Evolutionary conservation across 2,329 filamentous ascomycete species (phyloP).

Genomic region (Fusarium albosuccineum): DNA sequence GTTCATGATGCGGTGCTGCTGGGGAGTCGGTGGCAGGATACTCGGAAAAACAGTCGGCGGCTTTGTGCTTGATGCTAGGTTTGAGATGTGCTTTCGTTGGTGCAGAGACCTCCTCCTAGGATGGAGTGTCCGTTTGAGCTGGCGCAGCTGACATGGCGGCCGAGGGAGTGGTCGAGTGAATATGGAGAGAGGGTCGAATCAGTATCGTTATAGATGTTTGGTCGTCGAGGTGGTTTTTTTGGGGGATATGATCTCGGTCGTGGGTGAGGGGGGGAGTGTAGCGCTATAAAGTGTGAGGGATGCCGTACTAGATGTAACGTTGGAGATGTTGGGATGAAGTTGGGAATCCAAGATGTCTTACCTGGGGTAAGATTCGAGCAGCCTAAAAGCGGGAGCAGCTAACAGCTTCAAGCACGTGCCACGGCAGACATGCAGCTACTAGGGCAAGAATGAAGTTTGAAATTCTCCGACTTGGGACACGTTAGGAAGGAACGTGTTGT

Average conservation of each 20-base stretch:
- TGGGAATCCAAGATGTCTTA: neutral
- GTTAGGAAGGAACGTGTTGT: conserved; percentile 14
- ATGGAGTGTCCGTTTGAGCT: neutral
- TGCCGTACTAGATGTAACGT: neutral
- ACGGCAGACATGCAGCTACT: conserved; percentile 5
- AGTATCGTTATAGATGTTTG: neutral
- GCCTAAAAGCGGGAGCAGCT: conserved; percentile 12
- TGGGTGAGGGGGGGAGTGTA: neutral
- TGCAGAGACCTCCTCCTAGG: conserved; percentile 3
- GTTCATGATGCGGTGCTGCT: neutral
- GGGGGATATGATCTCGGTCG: neutral
- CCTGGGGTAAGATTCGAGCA: conserved; percentile 1
- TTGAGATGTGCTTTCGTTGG: neutral
- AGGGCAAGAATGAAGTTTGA: conserved; percentile 34
- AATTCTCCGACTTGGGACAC: conserved; percentile 10
- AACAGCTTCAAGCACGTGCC: conserved; percentile 33
- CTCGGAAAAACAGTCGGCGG: neutral
- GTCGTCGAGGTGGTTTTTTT: neutral
- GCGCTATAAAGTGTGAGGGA: neutral
- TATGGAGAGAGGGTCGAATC: neutral
- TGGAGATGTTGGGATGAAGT: neutral
- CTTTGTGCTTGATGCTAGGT: neutral
- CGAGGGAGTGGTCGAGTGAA: neutral
- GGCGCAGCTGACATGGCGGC: neutral
- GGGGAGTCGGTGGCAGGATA: neutral